Evolutionary conservation across 2,329 filamentous ascomycete genomes (phyloP).

Genomic region (Chaetothyriales sp.): DNA sequence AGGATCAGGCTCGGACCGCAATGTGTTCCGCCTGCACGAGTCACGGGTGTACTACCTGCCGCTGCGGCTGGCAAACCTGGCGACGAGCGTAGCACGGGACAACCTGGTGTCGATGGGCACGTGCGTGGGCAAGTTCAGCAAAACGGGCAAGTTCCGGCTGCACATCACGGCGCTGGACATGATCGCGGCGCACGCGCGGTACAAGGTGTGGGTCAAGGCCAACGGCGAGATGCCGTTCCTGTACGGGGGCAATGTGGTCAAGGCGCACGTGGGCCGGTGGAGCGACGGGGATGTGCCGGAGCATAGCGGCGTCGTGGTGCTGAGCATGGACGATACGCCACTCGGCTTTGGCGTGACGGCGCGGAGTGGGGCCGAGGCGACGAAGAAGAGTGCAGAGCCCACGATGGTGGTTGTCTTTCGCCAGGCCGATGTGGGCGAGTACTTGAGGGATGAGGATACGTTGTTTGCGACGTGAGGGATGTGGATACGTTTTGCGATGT

Average conservation of each 20-base stretch:
- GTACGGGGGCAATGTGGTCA: slow-evolving; percentile 82
- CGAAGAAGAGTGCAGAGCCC: slow-evolving; percentile 57
- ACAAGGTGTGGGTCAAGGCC: slow-evolving; percentile 93
- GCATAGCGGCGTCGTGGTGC: slow-evolving; percentile 80
- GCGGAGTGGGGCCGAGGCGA: slow-evolving; percentile 69
- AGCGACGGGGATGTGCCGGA: slow-evolving; percentile 75
- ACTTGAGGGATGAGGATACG: slow-evolving; percentile 67
- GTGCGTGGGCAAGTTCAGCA: slow-evolving; percentile 90
- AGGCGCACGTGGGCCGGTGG: slow-evolving; percentile 70
- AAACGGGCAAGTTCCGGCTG: slow-evolving; percentile 86
- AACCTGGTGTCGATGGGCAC: slow-evolving; percentile 78
- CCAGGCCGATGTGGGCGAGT: slow-evolving; percentile 90
- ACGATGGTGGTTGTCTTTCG: slow-evolving; percentile 81
- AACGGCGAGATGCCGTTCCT: slow-evolving; percentile 97
- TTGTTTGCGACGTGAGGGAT: slow-evolving; percentile 41
- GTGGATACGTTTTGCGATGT: too few species aligned
- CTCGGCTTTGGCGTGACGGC: slow-evolving; percentile 83
- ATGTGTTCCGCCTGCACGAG: slow-evolving; percentile 73
- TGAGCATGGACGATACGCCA: slow-evolving; percentile 83
- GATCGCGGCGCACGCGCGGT: slow-evolving; percentile 78
- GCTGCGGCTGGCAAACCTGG: slow-evolving; percentile 78
- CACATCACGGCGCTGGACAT: slow-evolving; percentile 87
- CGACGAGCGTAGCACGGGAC: slow-evolving; percentile 69
- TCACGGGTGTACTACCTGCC: slow-evolving; percentile 85
- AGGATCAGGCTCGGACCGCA: slow-evolving; percentile 56